Evolutionary conservation across 805 yeast genomes (phyloP).

Genomic region (Debaryomyces castellii): DNA sequence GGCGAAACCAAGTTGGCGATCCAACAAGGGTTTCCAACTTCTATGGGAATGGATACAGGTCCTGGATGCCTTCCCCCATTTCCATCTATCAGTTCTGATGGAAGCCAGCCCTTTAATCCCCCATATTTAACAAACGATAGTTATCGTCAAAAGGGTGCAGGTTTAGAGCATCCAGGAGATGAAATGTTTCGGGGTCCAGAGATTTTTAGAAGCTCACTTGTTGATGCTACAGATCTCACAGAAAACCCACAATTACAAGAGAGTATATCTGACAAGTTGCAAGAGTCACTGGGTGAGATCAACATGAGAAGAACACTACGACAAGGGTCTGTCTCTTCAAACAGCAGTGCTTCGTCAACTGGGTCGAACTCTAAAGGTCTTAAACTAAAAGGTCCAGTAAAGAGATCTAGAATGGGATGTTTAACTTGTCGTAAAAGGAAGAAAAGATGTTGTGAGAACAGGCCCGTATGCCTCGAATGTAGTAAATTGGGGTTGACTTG

Average conservation of each 20-base stretch:
- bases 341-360: background rate
- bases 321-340: background rate
- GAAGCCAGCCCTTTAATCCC: too few relatives aligned
- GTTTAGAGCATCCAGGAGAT: background rate
- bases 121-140: too few relatives aligned
- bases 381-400: constrained; percentile 22
- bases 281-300: background rate
- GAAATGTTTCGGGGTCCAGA: background rate
- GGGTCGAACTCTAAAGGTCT: background rate
- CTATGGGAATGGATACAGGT: too few relatives aligned
- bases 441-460: constrained; percentile 73
- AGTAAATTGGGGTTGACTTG: constrained; percentile 62
- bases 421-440: constrained; percentile 75
- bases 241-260: background rate
- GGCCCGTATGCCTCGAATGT: constrained; percentile 70
- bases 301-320: background rate
- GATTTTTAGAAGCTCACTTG: background rate
- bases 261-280: background rate
- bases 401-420: constrained; percentile 70
- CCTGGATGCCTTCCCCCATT: too few relatives aligned
- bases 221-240: background rate
- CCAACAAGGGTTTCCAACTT: too few relatives aligned
- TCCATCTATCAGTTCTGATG: too few relatives aligned
- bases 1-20: too few relatives aligned
- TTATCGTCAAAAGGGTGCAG: too few relatives aligned